A percentile compares a stretch with the other conserved stretches of the same genome.
phyloP scores from a whole-genome alignment of 306 rosid species.

The Potentilla sterilis region DNA sequence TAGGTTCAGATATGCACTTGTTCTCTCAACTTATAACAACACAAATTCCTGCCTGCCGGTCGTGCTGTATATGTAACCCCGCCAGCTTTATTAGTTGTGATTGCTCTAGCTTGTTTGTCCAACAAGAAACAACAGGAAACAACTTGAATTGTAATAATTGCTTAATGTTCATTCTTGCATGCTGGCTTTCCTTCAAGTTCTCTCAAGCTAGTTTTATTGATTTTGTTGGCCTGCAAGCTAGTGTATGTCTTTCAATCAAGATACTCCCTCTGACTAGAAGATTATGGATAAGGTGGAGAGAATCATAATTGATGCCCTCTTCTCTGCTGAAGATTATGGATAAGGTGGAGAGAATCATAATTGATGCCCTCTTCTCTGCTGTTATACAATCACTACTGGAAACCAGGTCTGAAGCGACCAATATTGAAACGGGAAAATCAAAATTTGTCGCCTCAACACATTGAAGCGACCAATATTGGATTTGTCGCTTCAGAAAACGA shows the following conservation, averaged over 20 bases:
- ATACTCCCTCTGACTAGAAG: background rate
- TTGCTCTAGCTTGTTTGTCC: background rate
- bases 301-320: background rate
- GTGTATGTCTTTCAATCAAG: background rate
- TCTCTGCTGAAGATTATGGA: background rate
- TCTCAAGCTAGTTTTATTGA: background rate
- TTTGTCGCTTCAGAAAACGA: too few relatives aligned
- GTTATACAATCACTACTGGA: too few relatives aligned
- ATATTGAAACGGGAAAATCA: too few relatives aligned
- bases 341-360: background rate
- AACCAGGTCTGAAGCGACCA: too few relatives aligned
- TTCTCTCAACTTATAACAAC: background rate
- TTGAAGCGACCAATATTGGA: too few relatives aligned
- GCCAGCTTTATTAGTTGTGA: background rate
- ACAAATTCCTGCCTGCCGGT: background rate
- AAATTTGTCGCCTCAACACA: too few relatives aligned
- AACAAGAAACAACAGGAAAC: background rate
- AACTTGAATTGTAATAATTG: background rate
- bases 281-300: background rate
- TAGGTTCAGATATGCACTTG: background rate
- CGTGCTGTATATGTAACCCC: background rate
- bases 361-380: background rate
- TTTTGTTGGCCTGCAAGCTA: background rate
- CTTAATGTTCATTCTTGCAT: background rate
- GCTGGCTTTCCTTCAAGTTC: background rate